These are phyloP conservation scores for Plantago elongata DNA, from an alignment of 257 asterid genomes.

Conservation along the genomic window DNA sequence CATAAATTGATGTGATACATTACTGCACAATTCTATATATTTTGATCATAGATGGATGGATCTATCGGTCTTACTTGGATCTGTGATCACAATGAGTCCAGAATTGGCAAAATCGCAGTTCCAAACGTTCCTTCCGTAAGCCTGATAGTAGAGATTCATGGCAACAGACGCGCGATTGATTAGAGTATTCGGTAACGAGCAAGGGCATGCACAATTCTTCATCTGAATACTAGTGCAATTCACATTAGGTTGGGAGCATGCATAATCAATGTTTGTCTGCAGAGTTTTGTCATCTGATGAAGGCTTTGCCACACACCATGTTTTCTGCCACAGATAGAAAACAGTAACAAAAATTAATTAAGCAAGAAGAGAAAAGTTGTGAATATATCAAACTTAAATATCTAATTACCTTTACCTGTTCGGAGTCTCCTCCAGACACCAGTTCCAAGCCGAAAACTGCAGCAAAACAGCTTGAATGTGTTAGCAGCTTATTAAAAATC, in stretches of 20 bases:
- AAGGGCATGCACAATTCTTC: constrained; percentile 40
- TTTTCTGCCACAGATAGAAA: constrained; percentile 25
- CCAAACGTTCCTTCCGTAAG: constrained; percentile 36
- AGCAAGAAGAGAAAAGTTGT: too few species aligned
- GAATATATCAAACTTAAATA: too few species aligned
- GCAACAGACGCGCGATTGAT: constrained; percentile 60
- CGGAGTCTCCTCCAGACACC: too few species aligned
- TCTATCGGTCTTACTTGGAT: constrained; percentile 77
- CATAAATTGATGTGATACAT: background rate
- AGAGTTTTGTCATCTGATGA: constrained; percentile 31
- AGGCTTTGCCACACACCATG: constrained; percentile 68
- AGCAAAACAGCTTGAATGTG: too few species aligned
- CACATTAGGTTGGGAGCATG: constrained; percentile 31
- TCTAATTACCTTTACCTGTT: too few species aligned
- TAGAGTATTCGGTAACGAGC: constrained; percentile 32
- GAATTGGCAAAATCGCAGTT: constrained; percentile 40
- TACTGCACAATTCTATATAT: background rate
- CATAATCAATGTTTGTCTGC: constrained; percentile 23
- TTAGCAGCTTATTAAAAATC: too few species aligned
- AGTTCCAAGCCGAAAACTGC: too few species aligned
- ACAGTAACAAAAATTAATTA: background rate
- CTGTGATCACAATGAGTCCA: constrained; percentile 35
- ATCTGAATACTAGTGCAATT: constrained; percentile 29
- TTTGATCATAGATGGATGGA: background rate
- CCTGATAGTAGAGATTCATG: constrained; percentile 55